Evolutionary conservation across 805 yeast genomes (phyloP).

Genomic region (Zygosaccharomyces gambellarensis): DNA sequence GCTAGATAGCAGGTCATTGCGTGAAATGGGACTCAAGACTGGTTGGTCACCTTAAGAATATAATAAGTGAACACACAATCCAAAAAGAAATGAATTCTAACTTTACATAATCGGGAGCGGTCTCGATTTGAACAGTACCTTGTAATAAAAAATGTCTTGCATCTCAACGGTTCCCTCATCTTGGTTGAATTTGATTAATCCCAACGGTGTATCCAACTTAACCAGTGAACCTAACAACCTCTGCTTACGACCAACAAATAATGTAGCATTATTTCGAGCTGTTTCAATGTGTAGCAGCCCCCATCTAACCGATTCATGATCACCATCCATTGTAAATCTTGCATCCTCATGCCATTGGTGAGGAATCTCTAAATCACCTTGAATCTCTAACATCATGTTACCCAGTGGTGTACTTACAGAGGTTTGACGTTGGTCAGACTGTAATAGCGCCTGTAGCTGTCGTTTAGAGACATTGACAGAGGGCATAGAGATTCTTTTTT

Average conservation of each 20-base stretch:
- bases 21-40: slow-evolving; percentile 19
- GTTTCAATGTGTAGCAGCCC: slow-evolving; percentile 23
- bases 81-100: background rate
- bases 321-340: slow-evolving; percentile 17
- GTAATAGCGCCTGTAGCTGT: slow-evolving; percentile 21
- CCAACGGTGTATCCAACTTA: slow-evolving; percentile 60
- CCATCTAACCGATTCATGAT: slow-evolving; percentile 22
- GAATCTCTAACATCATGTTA: slow-evolving; percentile 60
- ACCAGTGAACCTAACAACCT: slow-evolving; percentile 59
- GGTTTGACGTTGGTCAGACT: slow-evolving; percentile 15
- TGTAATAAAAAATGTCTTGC: slow-evolving; percentile 54
- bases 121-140: slow-evolving; percentile 58
- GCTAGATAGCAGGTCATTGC: slow-evolving; percentile 31
- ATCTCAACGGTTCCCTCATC: slow-evolving; percentile 41
- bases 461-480: slow-evolving; percentile 22
- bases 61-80: background rate
- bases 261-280: slow-evolving; percentile 42
- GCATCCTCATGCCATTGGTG: slow-evolving; percentile 35
- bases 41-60: slow-evolving; percentile 25
- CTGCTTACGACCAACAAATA: slow-evolving; percentile 66
- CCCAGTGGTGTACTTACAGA: slow-evolving; percentile 47
- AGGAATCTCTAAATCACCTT: slow-evolving; percentile 58
- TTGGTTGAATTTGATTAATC: slow-evolving; percentile 45
- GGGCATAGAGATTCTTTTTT: slow-evolving; percentile 21
- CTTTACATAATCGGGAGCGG: slow-evolving; percentile 73